phyloP scores from a whole-genome alignment of 257 asterid species.

The Jasminum sambac region DNA sequence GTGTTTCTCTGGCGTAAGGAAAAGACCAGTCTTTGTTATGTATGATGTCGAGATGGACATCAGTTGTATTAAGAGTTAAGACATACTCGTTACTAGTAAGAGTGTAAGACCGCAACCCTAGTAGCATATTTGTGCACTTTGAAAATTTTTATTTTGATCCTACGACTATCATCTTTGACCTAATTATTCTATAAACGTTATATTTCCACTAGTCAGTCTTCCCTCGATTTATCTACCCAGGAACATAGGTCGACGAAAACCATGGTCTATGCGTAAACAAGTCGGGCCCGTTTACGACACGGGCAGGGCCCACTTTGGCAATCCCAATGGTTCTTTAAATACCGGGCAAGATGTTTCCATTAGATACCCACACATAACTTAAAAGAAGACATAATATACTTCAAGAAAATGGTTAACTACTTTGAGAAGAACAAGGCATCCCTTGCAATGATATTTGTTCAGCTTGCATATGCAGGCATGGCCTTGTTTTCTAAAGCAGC shows the following conservation, averaged over 20 bases:
- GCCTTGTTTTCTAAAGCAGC: slow-evolving; percentile 60
- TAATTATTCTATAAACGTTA: no score
- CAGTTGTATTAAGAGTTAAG: no score
- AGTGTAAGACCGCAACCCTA: background rate
- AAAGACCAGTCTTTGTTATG: no score
- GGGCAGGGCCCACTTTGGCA: background rate
- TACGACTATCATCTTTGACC: no score
- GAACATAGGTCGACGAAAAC: background rate
- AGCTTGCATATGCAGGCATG: slow-evolving; percentile 55
- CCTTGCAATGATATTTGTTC: slow-evolving; percentile 44
- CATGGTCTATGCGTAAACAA: background rate
- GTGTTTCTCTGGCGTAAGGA: no score
- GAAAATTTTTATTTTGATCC: background rate
- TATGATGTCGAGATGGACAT: no score
- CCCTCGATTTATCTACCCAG: no score
- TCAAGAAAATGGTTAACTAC: slow-evolving; percentile 22
- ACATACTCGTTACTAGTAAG: background rate
- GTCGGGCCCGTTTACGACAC: no score
- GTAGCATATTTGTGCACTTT: background rate
- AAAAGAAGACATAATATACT: slow-evolving; percentile 1
- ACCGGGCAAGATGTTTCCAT: slow-evolving; percentile 1
- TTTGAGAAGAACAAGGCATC: slow-evolving; percentile 32
- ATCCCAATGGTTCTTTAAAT: slow-evolving; percentile 17
- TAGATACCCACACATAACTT: slow-evolving; percentile 14
- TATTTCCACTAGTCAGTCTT: no score